Base-by-base conservation (phyloP, 139 green algal species). In the Ettlia oleoabundans region DNA sequence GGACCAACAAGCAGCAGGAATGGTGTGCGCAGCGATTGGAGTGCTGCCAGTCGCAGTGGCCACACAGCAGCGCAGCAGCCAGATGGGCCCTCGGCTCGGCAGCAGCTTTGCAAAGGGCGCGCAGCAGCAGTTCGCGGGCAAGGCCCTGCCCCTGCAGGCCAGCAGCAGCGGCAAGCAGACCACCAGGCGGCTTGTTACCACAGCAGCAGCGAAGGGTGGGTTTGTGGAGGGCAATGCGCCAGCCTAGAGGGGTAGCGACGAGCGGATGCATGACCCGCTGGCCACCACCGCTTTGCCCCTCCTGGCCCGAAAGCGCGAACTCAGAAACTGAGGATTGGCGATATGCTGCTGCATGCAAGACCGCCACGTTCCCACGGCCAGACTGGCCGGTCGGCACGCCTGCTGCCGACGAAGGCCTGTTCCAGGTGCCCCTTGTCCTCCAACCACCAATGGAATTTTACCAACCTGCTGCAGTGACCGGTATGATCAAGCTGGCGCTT, bases 401-500 rank as follows among this genome's bases (percentile, higher is more conserved):
- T 32, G 24, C 58, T n/a, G 24, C 22, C 58, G 7, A 13, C 47
- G 24, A 9, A 64, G 41, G 10, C 37, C 9, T 32, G 41, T 65
- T 32, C n/a, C n/a, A n/a, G n/a, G n/a, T n/a, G n/a, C n/a, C n/a
- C n/a, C n/a, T n/a, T n/a, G n/a, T n/a, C n/a, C n/a, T n/a, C n/a
- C n/a, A n/a, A n/a, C n/a, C n/a, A n/a, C n/a, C n/a, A n/a, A n/a
- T n/a, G n/a, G n/a, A n/a, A n/a, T n/a, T n/a, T n/a, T n/a, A n/a
- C n/a, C n/a, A n/a, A n/a, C n/a, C n/a, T n/a, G 28, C 22, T 81
- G 65, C 71, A 68, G 55, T 78, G 28, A 78, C 65, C 38, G 66
- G 67, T 55, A 63, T 78, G 75, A 98, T 99, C 82, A 99, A 99
- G 93, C 92, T 99, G 62, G 97, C 97, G 5, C 84, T 99, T 35